A percentile compares a stretch with the other conserved stretches of the same genome.
These are phyloP conservation scores for Boletus pseudopeckii DNA, from an alignment of 768 basidiomycete species.

Conservation along the genomic window DNA sequence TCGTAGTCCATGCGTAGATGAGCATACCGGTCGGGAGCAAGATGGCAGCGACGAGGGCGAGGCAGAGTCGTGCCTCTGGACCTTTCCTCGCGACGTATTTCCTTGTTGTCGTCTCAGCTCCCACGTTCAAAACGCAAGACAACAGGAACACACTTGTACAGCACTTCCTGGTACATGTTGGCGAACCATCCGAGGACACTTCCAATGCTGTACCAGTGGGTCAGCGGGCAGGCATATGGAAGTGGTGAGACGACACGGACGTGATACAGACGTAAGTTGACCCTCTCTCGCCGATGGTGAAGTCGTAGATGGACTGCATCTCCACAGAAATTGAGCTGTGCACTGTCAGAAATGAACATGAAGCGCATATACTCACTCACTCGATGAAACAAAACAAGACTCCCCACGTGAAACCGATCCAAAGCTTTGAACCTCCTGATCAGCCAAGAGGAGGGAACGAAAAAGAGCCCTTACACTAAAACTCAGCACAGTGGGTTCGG, in stretches of 20 bases:
- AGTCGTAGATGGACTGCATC: slow-evolving; percentile 55
- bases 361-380: slow-evolving; percentile 30
- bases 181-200: slow-evolving; percentile 45
- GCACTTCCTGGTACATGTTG: slow-evolving; percentile 46
- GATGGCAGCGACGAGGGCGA: slow-evolving; percentile 51
- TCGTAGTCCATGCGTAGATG: slow-evolving; percentile 70
- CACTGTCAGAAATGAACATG: neutral
- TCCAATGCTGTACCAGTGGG: slow-evolving; percentile 44
- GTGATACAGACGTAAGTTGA: slow-evolving; percentile 55
- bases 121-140: neutral
- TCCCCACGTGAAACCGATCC: slow-evolving; percentile 76
- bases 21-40: slow-evolving; percentile 61
- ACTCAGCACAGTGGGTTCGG: slow-evolving; percentile 68
- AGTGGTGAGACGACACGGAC: slow-evolving; percentile 33
- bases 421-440: slow-evolving; percentile 41
- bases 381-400: slow-evolving; percentile 66
- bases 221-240: neutral
- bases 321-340: slow-evolving; percentile 53
- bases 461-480: slow-evolving; percentile 54
- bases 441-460: neutral
- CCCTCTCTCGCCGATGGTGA: slow-evolving; percentile 57
- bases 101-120: slow-evolving; percentile 12
- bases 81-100: slow-evolving; percentile 33
- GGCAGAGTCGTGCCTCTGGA: slow-evolving; percentile 60
- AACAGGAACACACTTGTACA: slow-evolving; percentile 43